Evolutionary conservation across 2,329 filamentous ascomycete species (phyloP).

Genomic region (Sporothrix phasma): DNA sequence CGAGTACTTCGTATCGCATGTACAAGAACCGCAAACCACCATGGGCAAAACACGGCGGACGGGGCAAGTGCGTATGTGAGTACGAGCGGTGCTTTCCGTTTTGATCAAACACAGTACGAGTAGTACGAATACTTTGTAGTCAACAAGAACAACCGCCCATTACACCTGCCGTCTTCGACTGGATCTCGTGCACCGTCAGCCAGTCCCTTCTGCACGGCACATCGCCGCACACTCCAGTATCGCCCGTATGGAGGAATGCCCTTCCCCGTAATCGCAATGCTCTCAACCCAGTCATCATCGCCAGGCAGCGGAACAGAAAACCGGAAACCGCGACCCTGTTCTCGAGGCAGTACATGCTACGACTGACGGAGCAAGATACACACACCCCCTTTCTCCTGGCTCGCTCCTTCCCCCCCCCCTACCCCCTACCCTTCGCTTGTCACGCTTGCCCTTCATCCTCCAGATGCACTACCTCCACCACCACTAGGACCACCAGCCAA

Average conservation of each 20-base stretch:
- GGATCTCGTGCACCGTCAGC: neutral
- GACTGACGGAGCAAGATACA: neutral
- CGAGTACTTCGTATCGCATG: no score
- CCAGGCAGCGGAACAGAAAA: conserved; percentile 6
- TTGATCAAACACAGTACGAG: neutral
- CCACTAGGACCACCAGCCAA: conserved; percentile 23
- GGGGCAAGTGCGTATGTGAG: neutral
- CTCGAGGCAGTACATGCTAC: neutral
- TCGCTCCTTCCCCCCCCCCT: conserved; percentile 5
- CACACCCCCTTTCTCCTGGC: conserved; percentile 4
- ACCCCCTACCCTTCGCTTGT: conserved; percentile 3
- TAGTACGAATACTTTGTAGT: neutral
- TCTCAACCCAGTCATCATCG: neutral
- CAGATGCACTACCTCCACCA: conserved; percentile 5
- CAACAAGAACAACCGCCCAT: neutral
- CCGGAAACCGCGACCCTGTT: neutral
- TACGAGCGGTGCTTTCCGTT: neutral
- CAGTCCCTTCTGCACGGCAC: neutral
- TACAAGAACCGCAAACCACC: neutral
- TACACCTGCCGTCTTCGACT: neutral
- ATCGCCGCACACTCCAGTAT: neutral
- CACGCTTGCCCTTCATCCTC: neutral
- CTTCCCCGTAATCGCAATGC: neutral
- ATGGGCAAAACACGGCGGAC: neutral
- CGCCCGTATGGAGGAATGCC: neutral